phyloP scores from a whole-genome alignment of 805 yeast genomes.

The Scheffersomyces ergatensis region DNA sequence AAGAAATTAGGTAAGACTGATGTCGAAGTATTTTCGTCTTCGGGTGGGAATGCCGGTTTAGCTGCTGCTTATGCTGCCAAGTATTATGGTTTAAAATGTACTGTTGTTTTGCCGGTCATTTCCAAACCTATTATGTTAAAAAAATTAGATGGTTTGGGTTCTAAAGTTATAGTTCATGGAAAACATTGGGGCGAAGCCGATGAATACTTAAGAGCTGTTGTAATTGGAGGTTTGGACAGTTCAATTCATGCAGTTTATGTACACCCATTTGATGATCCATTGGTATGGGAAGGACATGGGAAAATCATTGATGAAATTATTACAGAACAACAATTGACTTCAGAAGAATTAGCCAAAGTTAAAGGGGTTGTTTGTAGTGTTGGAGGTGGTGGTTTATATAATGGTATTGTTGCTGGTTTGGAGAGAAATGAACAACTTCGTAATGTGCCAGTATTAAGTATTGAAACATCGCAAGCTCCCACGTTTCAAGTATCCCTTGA shows the following conservation, averaged over 20 bases:
- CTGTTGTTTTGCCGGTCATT: conserved; percentile 26
- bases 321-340: conserved; percentile 15
- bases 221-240: conserved; percentile 13
- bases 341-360: conserved; percentile 12
- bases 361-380: conserved; percentile 28
- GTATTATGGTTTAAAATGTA: conserved; percentile 19
- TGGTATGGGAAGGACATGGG: conserved; percentile 30
- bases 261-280: conserved; percentile 31
- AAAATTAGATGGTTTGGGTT: conserved; percentile 17
- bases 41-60: conserved; percentile 37
- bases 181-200: conserved; percentile 35
- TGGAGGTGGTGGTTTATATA: conserved; percentile 36
- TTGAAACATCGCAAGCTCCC: conserved; percentile 27
- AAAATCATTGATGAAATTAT: conserved; percentile 22
- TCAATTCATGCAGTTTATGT: conserved; percentile 21
- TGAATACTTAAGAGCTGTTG: conserved; percentile 11
- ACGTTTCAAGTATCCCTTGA: conserved; percentile 18
- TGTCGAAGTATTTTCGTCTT: conserved; percentile 23
- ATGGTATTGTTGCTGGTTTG: conserved; percentile 25
- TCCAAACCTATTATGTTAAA: conserved; percentile 18
- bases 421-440: conserved; percentile 9
- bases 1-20: conserved; percentile 10
- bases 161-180: conserved; percentile 21
- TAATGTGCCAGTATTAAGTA: conserved; percentile 21
- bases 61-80: conserved; percentile 30